Evolutionary conservation across 1,139 yeast genomes (phyloP).

Genomic region (Suhomyces chickasaworum): DNA sequence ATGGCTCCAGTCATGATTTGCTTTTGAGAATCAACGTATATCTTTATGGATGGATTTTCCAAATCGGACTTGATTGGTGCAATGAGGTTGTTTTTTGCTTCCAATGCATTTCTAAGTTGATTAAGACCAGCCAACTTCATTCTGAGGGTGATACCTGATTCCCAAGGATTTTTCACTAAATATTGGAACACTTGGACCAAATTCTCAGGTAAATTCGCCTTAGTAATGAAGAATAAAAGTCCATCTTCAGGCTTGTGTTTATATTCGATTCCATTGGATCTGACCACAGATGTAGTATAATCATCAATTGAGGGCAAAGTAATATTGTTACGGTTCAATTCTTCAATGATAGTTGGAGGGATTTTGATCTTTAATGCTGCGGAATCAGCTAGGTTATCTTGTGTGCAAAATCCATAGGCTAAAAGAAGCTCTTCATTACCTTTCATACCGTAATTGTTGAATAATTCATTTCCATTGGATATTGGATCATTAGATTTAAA

Average conservation of each 20-base stretch:
- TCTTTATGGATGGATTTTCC: conserved; percentile 15
- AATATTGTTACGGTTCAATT: conserved; percentile 42
- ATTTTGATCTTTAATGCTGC: conserved; percentile 59
- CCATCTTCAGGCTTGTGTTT: conserved; percentile 32
- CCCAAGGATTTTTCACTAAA: conserved; percentile 49
- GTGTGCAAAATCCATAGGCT: conserved; percentile 70
- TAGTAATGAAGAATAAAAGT: conserved; percentile 43
- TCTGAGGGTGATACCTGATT: conserved; percentile 45
- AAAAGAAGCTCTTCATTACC: conserved; percentile 74
- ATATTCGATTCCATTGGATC: conserved; percentile 16
- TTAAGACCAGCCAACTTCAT: conserved; percentile 62
- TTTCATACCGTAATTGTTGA: conserved; percentile 84
- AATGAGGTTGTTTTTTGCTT: conserved; percentile 37
- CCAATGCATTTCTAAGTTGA: conserved; percentile 55
- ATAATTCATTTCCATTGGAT: conserved; percentile 51
- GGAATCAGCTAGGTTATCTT: conserved; percentile 61
- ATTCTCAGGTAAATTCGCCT: conserved; percentile 44
- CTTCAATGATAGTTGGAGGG: conserved; percentile 37
- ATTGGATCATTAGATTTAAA: conserved; percentile 31
- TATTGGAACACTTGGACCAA: conserved; percentile 55
- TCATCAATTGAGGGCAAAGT: conserved; percentile 49
- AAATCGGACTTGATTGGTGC: conserved; percentile 33
- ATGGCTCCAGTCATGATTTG: conserved; percentile 46
- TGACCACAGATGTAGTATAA: conserved; percentile 46
- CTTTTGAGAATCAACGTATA: conserved; percentile 45